phyloP scores from a whole-genome alignment of 441 rosid species.

The Theobroma grandiflorum region DNA sequence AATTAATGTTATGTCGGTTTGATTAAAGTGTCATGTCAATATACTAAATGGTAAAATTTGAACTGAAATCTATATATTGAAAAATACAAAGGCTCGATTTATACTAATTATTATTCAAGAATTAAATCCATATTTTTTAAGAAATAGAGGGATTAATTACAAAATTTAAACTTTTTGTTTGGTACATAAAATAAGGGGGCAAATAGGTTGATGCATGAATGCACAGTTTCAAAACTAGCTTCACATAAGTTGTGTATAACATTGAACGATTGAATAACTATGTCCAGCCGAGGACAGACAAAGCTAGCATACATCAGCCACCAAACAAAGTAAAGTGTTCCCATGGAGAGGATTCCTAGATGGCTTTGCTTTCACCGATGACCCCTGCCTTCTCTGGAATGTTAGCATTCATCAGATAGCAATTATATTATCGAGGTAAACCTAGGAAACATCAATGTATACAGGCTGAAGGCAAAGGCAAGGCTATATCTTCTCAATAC shows the following conservation, averaged over 20 bases:
- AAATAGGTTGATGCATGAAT: background rate
- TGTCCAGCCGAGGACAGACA: background rate
- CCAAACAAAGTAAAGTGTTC: background rate
- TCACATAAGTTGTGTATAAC: conserved; percentile 2
- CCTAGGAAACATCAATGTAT: background rate
- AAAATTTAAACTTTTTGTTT: too few relatives aligned
- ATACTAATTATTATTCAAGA: too few relatives aligned
- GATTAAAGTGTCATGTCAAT: too few relatives aligned
- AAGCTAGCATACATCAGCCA: background rate
- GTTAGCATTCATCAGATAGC: background rate
- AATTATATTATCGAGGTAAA: background rate
- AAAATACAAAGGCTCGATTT: too few relatives aligned
- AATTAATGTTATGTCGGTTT: too few relatives aligned
- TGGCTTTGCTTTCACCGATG: conserved; percentile 23
- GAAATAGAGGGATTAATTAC: too few relatives aligned
- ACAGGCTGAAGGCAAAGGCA: background rate
- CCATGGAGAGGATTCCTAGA: background rate
- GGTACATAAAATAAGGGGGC: too few relatives aligned
- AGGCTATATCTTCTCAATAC: background rate
- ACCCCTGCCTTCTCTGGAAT: background rate
- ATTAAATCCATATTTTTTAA: too few relatives aligned
- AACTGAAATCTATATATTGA: too few relatives aligned
- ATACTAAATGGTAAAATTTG: too few relatives aligned
- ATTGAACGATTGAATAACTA: background rate
- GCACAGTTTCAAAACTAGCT: background rate